Base-by-base conservation (phyloP, 768 basidiomycete genomes). In the Pulveroboletus sp. region DNA sequence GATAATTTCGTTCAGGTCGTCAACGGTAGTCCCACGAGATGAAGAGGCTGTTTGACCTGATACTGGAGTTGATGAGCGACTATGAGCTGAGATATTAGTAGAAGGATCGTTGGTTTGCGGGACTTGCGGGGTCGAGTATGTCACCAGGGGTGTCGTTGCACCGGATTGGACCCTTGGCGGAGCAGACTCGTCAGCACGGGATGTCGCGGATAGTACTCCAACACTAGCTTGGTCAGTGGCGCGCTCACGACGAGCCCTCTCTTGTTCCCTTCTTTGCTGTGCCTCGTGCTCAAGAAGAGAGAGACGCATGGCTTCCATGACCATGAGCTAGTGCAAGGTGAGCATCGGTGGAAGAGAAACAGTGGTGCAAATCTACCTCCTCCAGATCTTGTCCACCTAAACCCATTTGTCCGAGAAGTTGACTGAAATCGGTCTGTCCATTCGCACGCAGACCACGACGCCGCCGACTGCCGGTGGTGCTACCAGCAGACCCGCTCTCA, bases 281-380 rank as follows among this genome's bases (percentile, higher is more conserved):
- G 93, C 93, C 69, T 97, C 94, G 61, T 98, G 93, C 50, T 98
- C 95, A 42, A 96, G 66, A 57, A 97, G 74, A 26, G 93, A 96
- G 50, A 96, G 73, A 47, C 95, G 83, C 93, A 99, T 98, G 5
- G 96, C 96, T 71, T 98, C 96, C 90, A 94, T 94, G 47, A 99
- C 75, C 95, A 98, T 97, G 39, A 99, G 71, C 92, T 99, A 55
- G 36, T 32, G 41, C 3, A 18, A 49, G 17, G 47, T 58, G 38
- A 63, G 56, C 26, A 50, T 54, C 39, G 27, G 55, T 26, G 31
- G 44, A 33, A 32, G 53, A 44, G 51, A 51, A 36, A 42, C 39
- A 66, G 80, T 62, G 26, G 36, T 26, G 27, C n/a, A 18, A 17
- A 32, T n/a, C 39, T 61, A 92, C 93, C 78, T 95, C 93, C 75